Base-by-base conservation (phyloP, 805 yeast species). In the Hemisphaericaspora nanyangensis region DNA sequence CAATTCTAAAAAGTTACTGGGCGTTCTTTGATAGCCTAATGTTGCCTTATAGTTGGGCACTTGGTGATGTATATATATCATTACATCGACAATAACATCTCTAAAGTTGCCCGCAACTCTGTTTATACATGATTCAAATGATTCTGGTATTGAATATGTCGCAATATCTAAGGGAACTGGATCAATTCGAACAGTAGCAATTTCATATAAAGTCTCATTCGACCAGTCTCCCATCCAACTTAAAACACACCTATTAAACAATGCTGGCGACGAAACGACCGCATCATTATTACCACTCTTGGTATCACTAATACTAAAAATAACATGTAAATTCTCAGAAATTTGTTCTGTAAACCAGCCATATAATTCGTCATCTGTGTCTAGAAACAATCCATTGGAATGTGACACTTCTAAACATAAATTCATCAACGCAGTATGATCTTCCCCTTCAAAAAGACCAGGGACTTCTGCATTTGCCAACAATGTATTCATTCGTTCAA, bases 401-500 rank as follows among this genome's bases (percentile, higher is more conserved):
- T 72, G 70, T 0, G 85, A 71, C 34, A 74, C 79, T 11, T 78
- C 80, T 8, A 69, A 59, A 42, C 95, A 80, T 1, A 73, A 48
- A 1, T 58, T 58, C 65, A 85, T 63, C 40, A 90, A 61, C 2
- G 66, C 42, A 0, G 61, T 62, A 36, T 66, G 72, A 7, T 85
- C 90, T 7, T 86, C 95, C 0, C 80, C 89, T 40, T 77, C 85
- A 56, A 87, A 91, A 11, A 91, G 63, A 4, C 95, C 96, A 1
- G 96, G 96, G 28, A 89, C 73, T 52, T 91, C 97, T 0, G 95
- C 85, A 58, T 91, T 91, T 0, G 97, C 96, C 28, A 91, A 69
- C n/a, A 91, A 63, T 0, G 95, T 86, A 51, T 91, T 91, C 93
- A 91, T 88, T 44, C 95, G 67, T 58, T 91, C 98, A 22, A 91